Percentiles rank a stretch among this genome's conserved stretches.
These are phyloP conservation scores for Rhamnella rubrinervis DNA, from an alignment of 331 rosid species.

Conservation along the genomic window DNA sequence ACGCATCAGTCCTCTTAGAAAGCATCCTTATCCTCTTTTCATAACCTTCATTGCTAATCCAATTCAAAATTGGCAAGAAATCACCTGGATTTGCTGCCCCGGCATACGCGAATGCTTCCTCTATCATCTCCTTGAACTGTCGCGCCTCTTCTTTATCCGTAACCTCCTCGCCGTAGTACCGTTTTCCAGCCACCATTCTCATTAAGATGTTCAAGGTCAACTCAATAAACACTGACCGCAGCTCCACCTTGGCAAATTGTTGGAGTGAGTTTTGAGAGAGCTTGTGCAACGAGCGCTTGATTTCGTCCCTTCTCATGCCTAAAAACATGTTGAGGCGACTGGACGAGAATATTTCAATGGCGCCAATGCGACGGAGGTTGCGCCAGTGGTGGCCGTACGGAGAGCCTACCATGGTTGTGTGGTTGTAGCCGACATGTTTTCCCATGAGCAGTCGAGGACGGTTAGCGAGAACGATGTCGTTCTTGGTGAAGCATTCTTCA, in stretches of 20 bases:
- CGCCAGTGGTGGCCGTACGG: constrained; percentile 61
- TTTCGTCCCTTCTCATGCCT: constrained; percentile 35
- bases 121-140: constrained; percentile 36
- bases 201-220: constrained; percentile 50
- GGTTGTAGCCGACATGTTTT: constrained; percentile 40
- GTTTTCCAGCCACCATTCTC: constrained; percentile 59
- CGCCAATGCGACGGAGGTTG: constrained; percentile 51
- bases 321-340: constrained; percentile 39
- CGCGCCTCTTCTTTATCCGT: constrained; percentile 32
- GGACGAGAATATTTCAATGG: constrained; percentile 52
- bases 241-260: constrained; percentile 23
- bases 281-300: constrained; percentile 24
- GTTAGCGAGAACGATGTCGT: constrained; percentile 49
- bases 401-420: constrained; percentile 10
- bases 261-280: neutral
- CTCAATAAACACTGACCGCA: constrained; percentile 36
- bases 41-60: constrained; percentile 24
- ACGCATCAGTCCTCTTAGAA: constrained; percentile 28
- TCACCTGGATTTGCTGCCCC: constrained; percentile 38
- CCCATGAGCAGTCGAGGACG: constrained; percentile 24
- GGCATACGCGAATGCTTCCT: constrained; percentile 19
- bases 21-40: constrained; percentile 32
- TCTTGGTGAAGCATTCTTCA: constrained; percentile 62
- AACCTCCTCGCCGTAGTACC: constrained; percentile 44
- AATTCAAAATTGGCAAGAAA: constrained; percentile 38